Evolutionary conservation across 2,329 filamentous ascomycete genomes (phyloP).

Genomic region (Fusarium multiceps): DNA sequence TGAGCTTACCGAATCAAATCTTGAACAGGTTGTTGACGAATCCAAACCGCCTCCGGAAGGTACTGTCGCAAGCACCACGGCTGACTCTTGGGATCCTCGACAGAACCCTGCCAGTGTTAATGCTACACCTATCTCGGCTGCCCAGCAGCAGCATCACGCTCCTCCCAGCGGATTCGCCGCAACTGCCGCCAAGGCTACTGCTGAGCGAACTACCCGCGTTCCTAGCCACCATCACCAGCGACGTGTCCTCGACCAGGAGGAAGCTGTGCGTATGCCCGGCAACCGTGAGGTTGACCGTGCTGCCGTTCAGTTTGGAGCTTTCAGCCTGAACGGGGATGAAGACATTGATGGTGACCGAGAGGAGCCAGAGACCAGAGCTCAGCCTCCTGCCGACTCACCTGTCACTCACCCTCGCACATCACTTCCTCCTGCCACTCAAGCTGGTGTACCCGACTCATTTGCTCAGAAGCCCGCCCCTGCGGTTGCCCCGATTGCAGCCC

Average conservation of each 20-base stretch:
- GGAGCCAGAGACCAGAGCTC: constrained; percentile 92
- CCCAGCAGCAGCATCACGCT: constrained; percentile 71
- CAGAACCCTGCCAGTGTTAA: constrained; percentile 68
- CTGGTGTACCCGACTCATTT: constrained; percentile 67
- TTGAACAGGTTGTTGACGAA: constrained; percentile 87
- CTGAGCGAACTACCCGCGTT: constrained; percentile 71
- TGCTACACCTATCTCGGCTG: constrained; percentile 73
- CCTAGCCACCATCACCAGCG: constrained; percentile 78
- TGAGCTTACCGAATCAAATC: constrained; percentile 89
- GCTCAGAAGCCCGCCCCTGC: constrained; percentile 65
- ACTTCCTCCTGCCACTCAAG: constrained; percentile 77
- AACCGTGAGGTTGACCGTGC: constrained; percentile 94
- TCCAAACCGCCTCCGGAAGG: constrained; percentile 81
- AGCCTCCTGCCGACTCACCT: constrained; percentile 93
- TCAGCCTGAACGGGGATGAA: constrained; percentile 87
- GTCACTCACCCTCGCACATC: constrained; percentile 86
- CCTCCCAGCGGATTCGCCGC: constrained; percentile 77
- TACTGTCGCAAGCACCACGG: constrained; percentile 88
- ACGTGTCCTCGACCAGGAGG: constrained; percentile 91
- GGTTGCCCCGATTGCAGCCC: constrained; percentile 53
- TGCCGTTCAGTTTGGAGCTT: constrained; percentile 95
- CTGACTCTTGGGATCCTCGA: constrained; percentile 84
- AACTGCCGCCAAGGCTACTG: constrained; percentile 82
- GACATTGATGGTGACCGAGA: constrained; percentile 96
- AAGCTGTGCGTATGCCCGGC: constrained; percentile 97